phyloP scores from a whole-genome alignment of 2,329 filamentous ascomycete genomes.

The Talaromyces albobiverticillius region DNA sequence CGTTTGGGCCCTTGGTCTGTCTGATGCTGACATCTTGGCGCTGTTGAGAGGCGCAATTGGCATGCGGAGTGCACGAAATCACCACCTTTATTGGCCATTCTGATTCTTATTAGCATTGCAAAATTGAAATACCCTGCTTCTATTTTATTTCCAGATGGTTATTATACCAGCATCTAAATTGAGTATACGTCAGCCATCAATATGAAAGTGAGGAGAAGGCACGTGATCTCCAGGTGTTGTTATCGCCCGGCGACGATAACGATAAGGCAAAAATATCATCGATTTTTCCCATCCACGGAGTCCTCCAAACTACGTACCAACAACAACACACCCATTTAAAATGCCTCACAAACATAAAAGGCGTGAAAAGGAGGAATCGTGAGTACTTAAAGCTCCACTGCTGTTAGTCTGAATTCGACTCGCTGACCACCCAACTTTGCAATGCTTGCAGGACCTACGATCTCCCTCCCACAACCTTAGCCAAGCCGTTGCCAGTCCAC shows the following conservation, averaged over 20 bases:
- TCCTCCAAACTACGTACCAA: not conserved
- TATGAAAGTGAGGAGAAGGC: too few species aligned
- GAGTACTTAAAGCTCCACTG: constrained; percentile 23
- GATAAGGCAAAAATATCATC: not conserved
- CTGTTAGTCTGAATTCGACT: not conserved
- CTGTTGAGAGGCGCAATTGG: too few species aligned
- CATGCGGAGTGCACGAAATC: too few species aligned
- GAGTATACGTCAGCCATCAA: too few species aligned
- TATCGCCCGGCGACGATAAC: not conserved
- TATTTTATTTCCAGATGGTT: too few species aligned
- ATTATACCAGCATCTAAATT: too few species aligned
- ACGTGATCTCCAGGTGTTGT: not conserved
- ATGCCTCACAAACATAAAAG: constrained; percentile 91
- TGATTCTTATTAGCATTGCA: too few species aligned
- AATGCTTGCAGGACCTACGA: constrained; percentile 42
- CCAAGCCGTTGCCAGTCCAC: constrained; percentile 57
- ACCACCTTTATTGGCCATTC: too few species aligned
- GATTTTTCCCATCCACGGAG: not conserved
- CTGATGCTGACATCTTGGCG: too few species aligned
- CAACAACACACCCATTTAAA: constrained; percentile 11
- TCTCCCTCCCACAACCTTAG: constrained; percentile 60
- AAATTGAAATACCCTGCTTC: too few species aligned
- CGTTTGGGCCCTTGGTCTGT: too few species aligned
- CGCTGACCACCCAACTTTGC: constrained; percentile 2
- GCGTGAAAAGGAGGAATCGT: constrained; percentile 52